phyloP scores from a whole-genome alignment of 2,329 filamentous ascomycete genomes.

The Metarhizium anisopliae region DNA sequence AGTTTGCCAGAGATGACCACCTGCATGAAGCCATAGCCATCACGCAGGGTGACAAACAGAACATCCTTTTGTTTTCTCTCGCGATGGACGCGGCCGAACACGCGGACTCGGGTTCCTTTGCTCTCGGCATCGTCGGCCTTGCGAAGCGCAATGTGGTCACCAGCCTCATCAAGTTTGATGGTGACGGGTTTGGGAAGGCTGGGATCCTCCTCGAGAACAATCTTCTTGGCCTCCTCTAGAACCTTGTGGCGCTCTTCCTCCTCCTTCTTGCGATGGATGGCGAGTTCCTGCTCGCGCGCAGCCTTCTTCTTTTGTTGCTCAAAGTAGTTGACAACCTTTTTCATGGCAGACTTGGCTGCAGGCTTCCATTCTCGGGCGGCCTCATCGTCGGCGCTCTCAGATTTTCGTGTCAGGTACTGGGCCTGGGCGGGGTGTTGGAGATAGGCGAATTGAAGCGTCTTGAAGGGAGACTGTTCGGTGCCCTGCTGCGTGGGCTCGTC shows the following conservation, averaged over 20 bases:
- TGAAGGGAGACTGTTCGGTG: slow-evolving; percentile 67
- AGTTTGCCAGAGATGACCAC: slow-evolving; percentile 58
- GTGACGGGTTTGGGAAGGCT: slow-evolving; percentile 69
- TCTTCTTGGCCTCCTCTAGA: slow-evolving; percentile 69
- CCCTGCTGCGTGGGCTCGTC: slow-evolving; percentile 62
- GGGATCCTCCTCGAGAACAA: slow-evolving; percentile 58
- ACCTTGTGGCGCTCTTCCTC: slow-evolving; percentile 16
- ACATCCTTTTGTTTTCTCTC: slow-evolving; percentile 74
- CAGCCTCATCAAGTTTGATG: slow-evolving; percentile 41
- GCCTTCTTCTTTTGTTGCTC: slow-evolving; percentile 14
- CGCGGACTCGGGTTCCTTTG: slow-evolving; percentile 66
- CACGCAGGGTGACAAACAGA: slow-evolving; percentile 77
- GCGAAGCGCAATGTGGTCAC: slow-evolving; percentile 21
- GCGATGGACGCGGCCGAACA: slow-evolving; percentile 75
- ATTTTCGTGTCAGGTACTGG: slow-evolving; percentile 31
- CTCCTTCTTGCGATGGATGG: slow-evolving; percentile 11
- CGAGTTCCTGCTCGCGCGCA: slow-evolving; percentile 12
- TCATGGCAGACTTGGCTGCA: slow-evolving; percentile 13
- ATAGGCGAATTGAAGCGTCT: slow-evolving; percentile 70
- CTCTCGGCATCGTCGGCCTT: slow-evolving; percentile 30
- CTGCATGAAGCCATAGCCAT: slow-evolving; percentile 51
- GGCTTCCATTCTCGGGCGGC: slow-evolving; percentile 22
- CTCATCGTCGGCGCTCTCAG: slow-evolving; percentile 40
- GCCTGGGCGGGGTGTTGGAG: slow-evolving; percentile 31
- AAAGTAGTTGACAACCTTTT: slow-evolving; percentile 13